phyloP scores from a whole-genome alignment of 306 rosid genomes.

The Albizia julibrissin region DNA sequence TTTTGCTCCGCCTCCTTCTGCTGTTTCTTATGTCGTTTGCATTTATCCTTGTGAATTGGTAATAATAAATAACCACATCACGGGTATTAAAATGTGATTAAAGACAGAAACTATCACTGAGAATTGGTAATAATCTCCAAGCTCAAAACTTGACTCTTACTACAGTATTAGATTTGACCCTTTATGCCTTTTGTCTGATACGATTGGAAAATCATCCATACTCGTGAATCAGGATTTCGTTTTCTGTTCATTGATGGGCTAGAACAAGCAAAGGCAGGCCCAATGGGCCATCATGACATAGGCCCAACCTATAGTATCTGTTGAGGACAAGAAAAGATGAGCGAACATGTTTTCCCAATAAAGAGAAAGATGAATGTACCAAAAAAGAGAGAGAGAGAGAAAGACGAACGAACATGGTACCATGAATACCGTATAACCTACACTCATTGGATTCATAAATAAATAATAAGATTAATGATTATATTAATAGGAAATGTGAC shows the following conservation, averaged over 20 bases:
- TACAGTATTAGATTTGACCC: background rate
- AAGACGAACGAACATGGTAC: background rate
- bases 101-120: too few relatives aligned
- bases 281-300: background rate
- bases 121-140: background rate
- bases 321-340: background rate
- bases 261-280: background rate
- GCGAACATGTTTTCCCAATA: too few relatives aligned
- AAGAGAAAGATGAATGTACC: too few relatives aligned
- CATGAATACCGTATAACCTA: background rate
- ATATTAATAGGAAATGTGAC: background rate
- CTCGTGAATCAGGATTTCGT: background rate
- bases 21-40: background rate
- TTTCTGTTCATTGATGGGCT: background rate
- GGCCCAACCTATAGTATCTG: background rate
- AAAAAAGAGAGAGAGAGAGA: too few relatives aligned
- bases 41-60: background rate
- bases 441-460: background rate
- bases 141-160: background rate
- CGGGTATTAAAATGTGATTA: too few relatives aligned
- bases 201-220: background rate
- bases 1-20: background rate
- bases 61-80: too few relatives aligned
- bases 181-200: background rate
- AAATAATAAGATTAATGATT: background rate